Evolutionary conservation across 2,329 filamentous ascomycete species (phyloP).

Genomic region (Trichoderma sp.): DNA sequence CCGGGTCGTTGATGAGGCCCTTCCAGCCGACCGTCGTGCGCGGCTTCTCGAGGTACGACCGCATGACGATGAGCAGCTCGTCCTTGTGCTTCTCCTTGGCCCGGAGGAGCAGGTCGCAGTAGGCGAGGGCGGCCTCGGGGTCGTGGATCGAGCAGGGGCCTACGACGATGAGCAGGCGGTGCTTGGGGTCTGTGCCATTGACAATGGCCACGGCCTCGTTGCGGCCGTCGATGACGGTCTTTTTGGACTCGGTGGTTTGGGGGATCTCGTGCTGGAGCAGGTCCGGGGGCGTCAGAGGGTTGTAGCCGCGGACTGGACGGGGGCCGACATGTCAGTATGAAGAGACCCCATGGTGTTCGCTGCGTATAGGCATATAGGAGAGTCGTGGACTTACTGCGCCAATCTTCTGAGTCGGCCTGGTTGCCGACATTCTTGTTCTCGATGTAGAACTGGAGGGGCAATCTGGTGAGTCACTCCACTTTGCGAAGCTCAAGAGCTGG

Average conservation of each 20-base stretch:
- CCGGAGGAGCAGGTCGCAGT: conserved; percentile 80
- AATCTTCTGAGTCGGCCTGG: conserved; percentile 73
- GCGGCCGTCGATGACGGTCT: conserved; percentile 63
- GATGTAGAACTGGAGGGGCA: conserved; percentile 63
- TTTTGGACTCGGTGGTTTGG: conserved; percentile 58
- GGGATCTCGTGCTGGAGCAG: conserved; percentile 92
- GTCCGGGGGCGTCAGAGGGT: conserved; percentile 88
- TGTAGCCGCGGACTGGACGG: conserved; percentile 77
- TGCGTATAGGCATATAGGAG: background rate
- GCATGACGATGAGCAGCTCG: conserved; percentile 94
- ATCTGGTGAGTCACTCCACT: conserved; percentile 32
- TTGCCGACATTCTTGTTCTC: conserved; percentile 80
- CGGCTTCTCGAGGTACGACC: conserved; percentile 97
- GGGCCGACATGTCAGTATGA: no score
- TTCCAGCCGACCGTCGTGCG: conserved; percentile 99
- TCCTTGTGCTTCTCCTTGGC: conserved; percentile 86
- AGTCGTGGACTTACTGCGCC: conserved; percentile 65
- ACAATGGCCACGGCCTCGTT: conserved; percentile 70
- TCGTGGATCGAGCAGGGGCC: conserved; percentile 98
- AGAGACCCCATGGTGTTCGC: background rate
- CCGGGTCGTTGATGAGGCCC: conserved; percentile 96
- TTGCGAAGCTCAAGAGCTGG: conserved; percentile 26
- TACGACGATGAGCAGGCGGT: conserved; percentile 71
- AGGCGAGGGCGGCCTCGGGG: conserved; percentile 84
- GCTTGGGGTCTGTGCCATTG: conserved; percentile 64